Evolutionary conservation across 805 yeast species (phyloP), one percentile per base, ranked within the genome.

Genomic region (Yarrowia bubula): DNA sequence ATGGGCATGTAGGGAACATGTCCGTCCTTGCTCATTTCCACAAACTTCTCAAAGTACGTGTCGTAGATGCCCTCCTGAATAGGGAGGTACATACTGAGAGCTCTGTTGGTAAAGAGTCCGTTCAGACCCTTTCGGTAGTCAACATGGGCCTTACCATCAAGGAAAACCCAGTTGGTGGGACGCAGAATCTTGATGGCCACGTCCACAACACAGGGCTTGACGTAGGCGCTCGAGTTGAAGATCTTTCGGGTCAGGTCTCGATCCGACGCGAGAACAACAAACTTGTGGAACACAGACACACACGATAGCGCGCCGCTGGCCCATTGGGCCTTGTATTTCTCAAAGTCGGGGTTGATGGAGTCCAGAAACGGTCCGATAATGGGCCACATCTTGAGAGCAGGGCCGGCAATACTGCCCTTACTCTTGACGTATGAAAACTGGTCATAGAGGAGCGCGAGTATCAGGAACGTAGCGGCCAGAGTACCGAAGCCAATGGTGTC

Each of bases 201-300:
- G 75, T 95, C 99, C 69, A 95, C 99, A 67, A 95, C 97, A 79
- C 99, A 95, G 6, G 99, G 99, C 77, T 92, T 92, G 68, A 92
- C 98, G 73, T 83, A 95, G 55, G 85, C 82, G 43, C 97, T 96
- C 17, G 96, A 86, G 73, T 85, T 87, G 71, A 93, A 82, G 67
- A 92, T 85, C 72, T 92, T 92, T 75, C 98, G 85, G 35, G 97
- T 89, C 67, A 92, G 80, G 71, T 92, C 97, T 74, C 97, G 86
- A 32, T 87, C 82, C 11, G 95, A 86, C 8, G 97, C 97, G 76
- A 93, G 90, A 60, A 95, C 96, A 46, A 95, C 99, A 73, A 93
- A 93, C 79, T 95, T 95, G 81, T 95, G 99, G 83, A 95, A 95
- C 68, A 95, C 95, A 1, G 98, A 92, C 55, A 95, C 99, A 81